Conservation (phyloP, 371 early-diverging fungal genomes). For the Catenaria anguillulae region DNA sequence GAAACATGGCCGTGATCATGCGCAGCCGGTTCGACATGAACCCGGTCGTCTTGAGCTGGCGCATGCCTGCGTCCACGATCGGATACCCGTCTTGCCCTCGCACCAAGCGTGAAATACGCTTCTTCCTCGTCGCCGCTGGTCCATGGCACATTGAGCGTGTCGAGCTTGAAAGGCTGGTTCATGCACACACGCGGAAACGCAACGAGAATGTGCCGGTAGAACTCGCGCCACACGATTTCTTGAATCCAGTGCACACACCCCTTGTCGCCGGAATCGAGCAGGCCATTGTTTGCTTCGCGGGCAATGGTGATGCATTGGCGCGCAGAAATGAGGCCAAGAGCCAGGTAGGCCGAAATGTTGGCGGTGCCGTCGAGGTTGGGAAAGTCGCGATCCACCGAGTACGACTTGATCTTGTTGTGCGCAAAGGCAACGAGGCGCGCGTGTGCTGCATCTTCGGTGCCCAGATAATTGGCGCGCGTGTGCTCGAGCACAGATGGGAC, state of each 20-base stretch:
- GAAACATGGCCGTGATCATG: conserved; percentile 47
- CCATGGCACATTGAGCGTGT: conserved; percentile 25
- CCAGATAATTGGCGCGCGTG: conserved; percentile 11
- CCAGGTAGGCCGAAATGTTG: conserved; percentile 17
- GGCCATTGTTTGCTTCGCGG: conserved; percentile 18
- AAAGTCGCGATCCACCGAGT: conserved; percentile 19
- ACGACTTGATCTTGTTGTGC: conserved; percentile 7
- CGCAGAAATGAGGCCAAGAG: conserved; percentile 30
- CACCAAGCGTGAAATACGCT: conserved; percentile 32
- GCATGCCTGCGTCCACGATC: conserved; percentile 51
- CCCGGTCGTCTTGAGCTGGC: conserved; percentile 33
- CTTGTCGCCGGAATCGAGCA: conserved; percentile 25
- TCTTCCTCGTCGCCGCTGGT: conserved; percentile 12
- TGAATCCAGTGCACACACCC: conserved; percentile 29
- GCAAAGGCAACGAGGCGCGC: conserved; percentile 14
- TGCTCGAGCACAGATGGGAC: neutral
- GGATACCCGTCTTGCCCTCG: conserved; percentile 51
- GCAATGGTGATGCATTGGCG: conserved; percentile 22
- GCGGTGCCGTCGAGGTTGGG: conserved; percentile 16
- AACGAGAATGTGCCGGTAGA: conserved; percentile 40
- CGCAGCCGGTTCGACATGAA: conserved; percentile 53
- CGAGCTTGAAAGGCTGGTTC: conserved; percentile 36
- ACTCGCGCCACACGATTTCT: conserved; percentile 46
- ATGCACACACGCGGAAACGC: conserved; percentile 41
- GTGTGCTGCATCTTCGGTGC: conserved; percentile 16